phyloP scores from a whole-genome alignment of 345 rosid genomes.

The Anastatica hierochuntica region DNA sequence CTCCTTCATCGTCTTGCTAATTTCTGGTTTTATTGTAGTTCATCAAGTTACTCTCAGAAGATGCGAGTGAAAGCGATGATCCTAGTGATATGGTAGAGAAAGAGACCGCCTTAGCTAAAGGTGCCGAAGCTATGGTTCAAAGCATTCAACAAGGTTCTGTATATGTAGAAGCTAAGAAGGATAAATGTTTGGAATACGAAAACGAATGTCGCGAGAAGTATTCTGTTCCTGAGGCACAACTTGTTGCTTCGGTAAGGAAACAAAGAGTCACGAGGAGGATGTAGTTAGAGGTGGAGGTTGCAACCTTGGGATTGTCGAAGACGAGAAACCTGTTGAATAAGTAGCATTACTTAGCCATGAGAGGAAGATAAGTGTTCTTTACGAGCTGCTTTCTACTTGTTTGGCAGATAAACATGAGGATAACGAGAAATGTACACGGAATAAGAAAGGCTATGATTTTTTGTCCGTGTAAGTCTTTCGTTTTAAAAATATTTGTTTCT shows the following conservation, averaged over 20 bases:
- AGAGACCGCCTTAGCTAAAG: slow-evolving; percentile 64
- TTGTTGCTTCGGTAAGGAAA: slow-evolving; percentile 23
- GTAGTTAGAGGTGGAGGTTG: background rate
- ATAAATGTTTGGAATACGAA: slow-evolving; percentile 64
- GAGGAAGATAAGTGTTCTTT: slow-evolving; percentile 72
- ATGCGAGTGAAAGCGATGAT: slow-evolving; percentile 27
- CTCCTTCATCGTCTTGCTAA: background rate
- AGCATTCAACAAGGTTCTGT: slow-evolving; percentile 41
- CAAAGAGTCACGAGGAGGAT: background rate
- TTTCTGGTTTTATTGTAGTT: slow-evolving; percentile 36
- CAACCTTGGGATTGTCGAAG: slow-evolving; percentile 14
- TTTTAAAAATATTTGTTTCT: too few species aligned
- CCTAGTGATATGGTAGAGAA: slow-evolving; percentile 43
- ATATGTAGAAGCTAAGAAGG: slow-evolving; percentile 51
- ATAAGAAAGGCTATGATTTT: slow-evolving; percentile 85
- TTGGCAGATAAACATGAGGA: slow-evolving; percentile 58
- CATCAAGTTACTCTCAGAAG: slow-evolving; percentile 68
- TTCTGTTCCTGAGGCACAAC: slow-evolving; percentile 31
- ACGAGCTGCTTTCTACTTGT: slow-evolving; percentile 87
- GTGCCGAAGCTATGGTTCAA: slow-evolving; percentile 49
- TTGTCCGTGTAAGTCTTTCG: too few species aligned
- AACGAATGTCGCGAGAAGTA: slow-evolving; percentile 61
- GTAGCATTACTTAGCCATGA: slow-evolving; percentile 51
- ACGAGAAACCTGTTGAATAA: slow-evolving; percentile 50
- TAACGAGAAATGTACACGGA: slow-evolving; percentile 32